Evolutionary conservation across 352 stramenopile genomes (phyloP), one percentile per base, ranked within the genome.

Genomic region (Phytophthora capsici): DNA sequence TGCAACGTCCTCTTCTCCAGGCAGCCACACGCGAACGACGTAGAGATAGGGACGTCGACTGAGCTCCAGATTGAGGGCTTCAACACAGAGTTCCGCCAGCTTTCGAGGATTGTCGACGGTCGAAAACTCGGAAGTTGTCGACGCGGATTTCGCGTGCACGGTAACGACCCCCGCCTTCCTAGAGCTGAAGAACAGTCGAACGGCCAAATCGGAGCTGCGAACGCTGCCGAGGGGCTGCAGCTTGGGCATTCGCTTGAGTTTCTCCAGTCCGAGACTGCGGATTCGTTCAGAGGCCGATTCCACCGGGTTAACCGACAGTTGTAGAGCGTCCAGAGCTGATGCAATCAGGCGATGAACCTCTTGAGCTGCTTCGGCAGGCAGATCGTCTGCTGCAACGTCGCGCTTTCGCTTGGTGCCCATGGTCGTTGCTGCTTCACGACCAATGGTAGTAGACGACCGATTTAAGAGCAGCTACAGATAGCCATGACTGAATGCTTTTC

Each of bases 321-420:
- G 25, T 8, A 77, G 34, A 25, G 36, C 43, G 23, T 34, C 41
- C 4, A 74, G 17, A 34, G 41, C 13, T 22, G 34, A 30, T n/a
- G 40, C 7, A 9, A 72, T 37, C 12, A 72, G 46, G 47, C 30
- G 58, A 45, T 58, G 48, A 2, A 71, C 25, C 44, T 77, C 63
- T 34, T 14, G 46, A 14, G 26, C 36, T 44, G 55, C 54, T 45
- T 68, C 46, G 17, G 23, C 17, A 14, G 68, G 13, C 63, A 55
- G 55, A 28, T 16, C 56, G 32, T 58, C 51, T 22, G 41, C 50
- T 37, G 20, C 26, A 19, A 25, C 12, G 34, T 57, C 52, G 38
- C 61, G 67, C 44, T 75, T 75, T 19, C 61, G 49, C 55, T 71
- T 75, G 28, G 63, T 57, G 17, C 60, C 66, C 61, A 75, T 75